A percentile compares a stretch with the other conserved stretches of the same genome.
Conservation (phyloP, 2,329 filamentous ascomycete species). For the Didymella lethalis region DNA sequence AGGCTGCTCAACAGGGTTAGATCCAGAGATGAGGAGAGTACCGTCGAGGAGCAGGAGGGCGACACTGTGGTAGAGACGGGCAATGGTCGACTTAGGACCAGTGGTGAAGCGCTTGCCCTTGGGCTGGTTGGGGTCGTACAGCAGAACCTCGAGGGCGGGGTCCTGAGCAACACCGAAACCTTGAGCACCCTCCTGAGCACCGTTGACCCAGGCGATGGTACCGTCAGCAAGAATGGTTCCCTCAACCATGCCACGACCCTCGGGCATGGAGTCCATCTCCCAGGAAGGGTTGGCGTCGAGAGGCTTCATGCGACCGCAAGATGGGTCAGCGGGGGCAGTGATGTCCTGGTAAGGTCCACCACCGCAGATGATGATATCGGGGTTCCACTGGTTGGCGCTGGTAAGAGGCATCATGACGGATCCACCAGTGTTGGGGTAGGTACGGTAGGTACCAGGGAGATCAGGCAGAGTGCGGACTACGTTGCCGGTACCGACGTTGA, state of each 20-base stretch:
- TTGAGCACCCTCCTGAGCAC: slow-evolving; percentile 65
- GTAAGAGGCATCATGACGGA: slow-evolving; percentile 64
- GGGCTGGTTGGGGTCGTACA: slow-evolving; percentile 64
- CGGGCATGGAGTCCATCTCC: slow-evolving; percentile 67
- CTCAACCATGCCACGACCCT: slow-evolving; percentile 68
- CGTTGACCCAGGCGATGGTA: slow-evolving; percentile 69
- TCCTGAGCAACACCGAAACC: slow-evolving; percentile 65
- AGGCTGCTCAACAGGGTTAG: slow-evolving; percentile 68
- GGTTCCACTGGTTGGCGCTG: slow-evolving; percentile 60
- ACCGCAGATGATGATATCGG: slow-evolving; percentile 66
- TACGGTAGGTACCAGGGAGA: slow-evolving; percentile 64
- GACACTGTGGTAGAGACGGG: slow-evolving; percentile 67
- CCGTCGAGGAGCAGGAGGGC: slow-evolving; percentile 67
- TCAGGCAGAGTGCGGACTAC: slow-evolving; percentile 60
- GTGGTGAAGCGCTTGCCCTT: slow-evolving; percentile 61
- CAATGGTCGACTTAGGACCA: slow-evolving; percentile 54
- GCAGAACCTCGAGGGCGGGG: slow-evolving; percentile 64
- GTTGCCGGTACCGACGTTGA: slow-evolving; percentile 58
- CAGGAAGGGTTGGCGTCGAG: slow-evolving; percentile 59
- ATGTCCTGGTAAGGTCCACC: slow-evolving; percentile 68
- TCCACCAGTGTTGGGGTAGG: slow-evolving; percentile 68
- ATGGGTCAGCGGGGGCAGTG: slow-evolving; percentile 65
- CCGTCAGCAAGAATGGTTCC: slow-evolving; percentile 67
- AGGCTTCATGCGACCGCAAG: slow-evolving; percentile 65
- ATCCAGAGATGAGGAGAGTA: slow-evolving; percentile 66